Evolutionary conservation across 208 protist genomes (phyloP).

Genomic region (Leishmania guyanensis): DNA sequence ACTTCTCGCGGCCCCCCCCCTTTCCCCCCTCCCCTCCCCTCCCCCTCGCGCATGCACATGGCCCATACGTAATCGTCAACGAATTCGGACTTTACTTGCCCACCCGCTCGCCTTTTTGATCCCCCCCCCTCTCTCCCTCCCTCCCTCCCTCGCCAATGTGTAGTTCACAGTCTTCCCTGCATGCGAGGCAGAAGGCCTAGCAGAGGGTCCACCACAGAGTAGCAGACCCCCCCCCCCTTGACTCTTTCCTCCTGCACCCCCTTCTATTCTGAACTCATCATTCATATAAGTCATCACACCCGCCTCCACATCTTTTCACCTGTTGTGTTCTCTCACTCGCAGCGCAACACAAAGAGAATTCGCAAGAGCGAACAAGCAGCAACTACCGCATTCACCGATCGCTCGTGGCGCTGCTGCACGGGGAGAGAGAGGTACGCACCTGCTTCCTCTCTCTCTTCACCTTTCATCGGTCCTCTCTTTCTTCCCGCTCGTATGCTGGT

Average conservation of each 20-base stretch:
- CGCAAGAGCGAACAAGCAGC: neutral
- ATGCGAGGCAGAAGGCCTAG: neutral
- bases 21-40: neutral
- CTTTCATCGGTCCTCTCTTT: neutral
- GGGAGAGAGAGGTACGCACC: neutral
- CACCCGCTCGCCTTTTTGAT: neutral
- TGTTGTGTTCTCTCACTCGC: neutral
- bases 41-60: neutral
- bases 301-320: neutral
- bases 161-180: neutral
- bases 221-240: neutral
- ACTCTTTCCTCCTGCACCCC: neutral
- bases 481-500: neutral
- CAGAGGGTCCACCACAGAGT: neutral
- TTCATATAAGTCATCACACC: neutral
- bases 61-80: neutral
- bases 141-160: neutral
- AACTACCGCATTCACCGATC: neutral
- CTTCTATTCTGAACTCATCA: neutral
- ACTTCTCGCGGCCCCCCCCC: neutral
- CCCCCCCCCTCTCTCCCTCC: neutral
- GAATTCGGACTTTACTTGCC: neutral
- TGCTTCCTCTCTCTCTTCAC: neutral
- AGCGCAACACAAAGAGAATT: neutral
- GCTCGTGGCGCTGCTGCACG: neutral